Conservation (phyloP, 371 early-diverging fungal species). For the Mucor plumbeus region DNA sequence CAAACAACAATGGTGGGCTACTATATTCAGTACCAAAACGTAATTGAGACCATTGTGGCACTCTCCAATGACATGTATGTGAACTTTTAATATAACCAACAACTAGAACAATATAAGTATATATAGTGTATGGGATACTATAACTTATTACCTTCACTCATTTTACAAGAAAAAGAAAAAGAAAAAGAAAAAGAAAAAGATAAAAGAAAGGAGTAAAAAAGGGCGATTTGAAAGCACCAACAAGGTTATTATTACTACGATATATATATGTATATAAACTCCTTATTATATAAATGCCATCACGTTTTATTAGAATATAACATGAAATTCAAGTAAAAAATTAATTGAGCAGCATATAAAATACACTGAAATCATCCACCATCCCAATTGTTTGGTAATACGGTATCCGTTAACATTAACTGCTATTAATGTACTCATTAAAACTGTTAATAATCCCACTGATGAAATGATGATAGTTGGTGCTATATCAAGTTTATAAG, state of each 20-base stretch:
- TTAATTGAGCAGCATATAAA: slow-evolving; percentile 49
- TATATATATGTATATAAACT: background rate
- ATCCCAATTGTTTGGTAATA: slow-evolving; percentile 53
- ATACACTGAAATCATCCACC: slow-evolving; percentile 59
- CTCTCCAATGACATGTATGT: slow-evolving; percentile 28
- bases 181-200: background rate
- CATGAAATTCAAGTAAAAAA: slow-evolving; percentile 51
- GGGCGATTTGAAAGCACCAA: background rate
- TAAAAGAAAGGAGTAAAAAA: background rate
- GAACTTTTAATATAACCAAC: slow-evolving; percentile 25
- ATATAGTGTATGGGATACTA: background rate
- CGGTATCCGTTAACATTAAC: slow-evolving; percentile 56
- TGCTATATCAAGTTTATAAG: slow-evolving; percentile 54
- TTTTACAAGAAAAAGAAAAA: background rate
- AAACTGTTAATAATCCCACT: slow-evolving; percentile 49
- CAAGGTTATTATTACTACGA: background rate
- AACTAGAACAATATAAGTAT: background rate
- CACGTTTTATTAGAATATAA: slow-evolving; percentile 5
- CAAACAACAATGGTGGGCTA: slow-evolving; percentile 24
- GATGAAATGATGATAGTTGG: slow-evolving; percentile 63
- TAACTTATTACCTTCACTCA: background rate
- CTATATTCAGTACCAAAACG: slow-evolving; percentile 25
- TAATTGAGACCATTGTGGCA: slow-evolving; percentile 29
- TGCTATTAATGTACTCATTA: slow-evolving; percentile 58
- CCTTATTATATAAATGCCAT: background rate